Percentiles rank a stretch among this genome's conserved stretches.
Evolutionary conservation across 148 eudicot genomes (phyloP).

Genomic region (Fagopyrum homotropicum): DNA sequence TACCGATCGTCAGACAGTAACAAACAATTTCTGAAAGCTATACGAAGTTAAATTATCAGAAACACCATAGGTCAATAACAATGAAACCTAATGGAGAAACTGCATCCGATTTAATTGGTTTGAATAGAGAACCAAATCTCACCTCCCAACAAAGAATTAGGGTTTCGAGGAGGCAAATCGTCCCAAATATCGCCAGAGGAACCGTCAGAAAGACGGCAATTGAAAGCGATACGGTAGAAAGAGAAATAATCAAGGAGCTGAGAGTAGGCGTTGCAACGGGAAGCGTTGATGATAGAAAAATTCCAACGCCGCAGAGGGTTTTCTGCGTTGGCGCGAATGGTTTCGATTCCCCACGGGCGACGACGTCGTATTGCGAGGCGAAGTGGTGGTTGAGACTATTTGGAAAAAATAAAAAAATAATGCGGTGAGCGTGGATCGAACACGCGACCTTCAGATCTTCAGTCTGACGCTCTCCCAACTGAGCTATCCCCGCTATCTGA

Average conservation of each 20-base stretch:
- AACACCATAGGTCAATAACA: background rate
- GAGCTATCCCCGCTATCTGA: slow-evolving; percentile 21
- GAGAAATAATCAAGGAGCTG: background rate
- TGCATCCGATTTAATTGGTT: background rate
- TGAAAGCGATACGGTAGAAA: background rate
- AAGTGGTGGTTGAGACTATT: background rate
- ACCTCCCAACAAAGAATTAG: background rate
- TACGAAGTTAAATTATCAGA: background rate
- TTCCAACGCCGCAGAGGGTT: background rate
- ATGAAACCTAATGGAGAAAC: background rate
- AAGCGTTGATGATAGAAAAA: too few species aligned
- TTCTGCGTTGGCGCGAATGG: slow-evolving; percentile 1
- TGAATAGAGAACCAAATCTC: background rate
- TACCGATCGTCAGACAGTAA: background rate
- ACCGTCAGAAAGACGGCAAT: background rate
- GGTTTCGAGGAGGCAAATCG: background rate
- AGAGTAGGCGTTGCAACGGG: background rate
- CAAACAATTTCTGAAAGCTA: background rate
- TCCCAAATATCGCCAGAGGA: background rate
- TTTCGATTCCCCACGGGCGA: background rate
- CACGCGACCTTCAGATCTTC: slow-evolving; percentile 76
- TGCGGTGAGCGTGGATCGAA: slow-evolving; percentile 99
- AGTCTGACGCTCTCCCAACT: slow-evolving; percentile 52
- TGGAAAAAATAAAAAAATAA: background rate
- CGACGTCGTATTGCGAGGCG: background rate